phyloP scores from a whole-genome alignment of 345 rosid genomes.

The Mangifera indica region DNA sequence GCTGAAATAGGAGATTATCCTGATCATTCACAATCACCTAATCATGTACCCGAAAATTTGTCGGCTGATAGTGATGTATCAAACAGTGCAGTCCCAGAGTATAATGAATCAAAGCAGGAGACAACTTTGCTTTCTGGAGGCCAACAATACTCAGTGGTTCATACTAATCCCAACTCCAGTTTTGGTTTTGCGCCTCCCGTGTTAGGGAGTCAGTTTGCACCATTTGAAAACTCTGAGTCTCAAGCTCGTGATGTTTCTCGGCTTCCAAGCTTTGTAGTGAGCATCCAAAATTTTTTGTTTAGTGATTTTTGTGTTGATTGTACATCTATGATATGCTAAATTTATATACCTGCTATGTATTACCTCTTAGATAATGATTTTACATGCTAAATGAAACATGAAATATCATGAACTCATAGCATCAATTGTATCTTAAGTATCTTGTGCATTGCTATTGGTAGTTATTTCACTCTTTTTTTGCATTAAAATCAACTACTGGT shows the following conservation, averaged over 20 bases:
- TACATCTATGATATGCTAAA: neutral
- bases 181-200: conserved; percentile 65
- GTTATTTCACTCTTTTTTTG: conserved; percentile 1
- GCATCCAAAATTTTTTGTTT: conserved; percentile 22
- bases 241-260: conserved; percentile 72
- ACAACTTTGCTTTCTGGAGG: conserved; percentile 45
- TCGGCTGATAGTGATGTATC: conserved; percentile 54
- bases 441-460: conserved; percentile 2
- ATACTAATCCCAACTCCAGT: conserved; percentile 55
- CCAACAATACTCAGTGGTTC: conserved; percentile 58
- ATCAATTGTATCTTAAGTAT: neutral
- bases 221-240: conserved; percentile 72
- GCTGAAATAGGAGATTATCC: conserved; percentile 53
- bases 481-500: conserved; percentile 15
- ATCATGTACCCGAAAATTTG: conserved; percentile 49
- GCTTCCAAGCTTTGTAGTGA: conserved; percentile 76
- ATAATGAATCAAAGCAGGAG: conserved; percentile 62
- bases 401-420: neutral
- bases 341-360: neutral
- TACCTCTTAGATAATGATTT: neutral
- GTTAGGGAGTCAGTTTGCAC: conserved; percentile 56
- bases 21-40: conserved; percentile 46
- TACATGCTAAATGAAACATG: conserved; percentile 1
- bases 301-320: conserved; percentile 17
- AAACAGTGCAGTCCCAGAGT: conserved; percentile 46